Evolutionary conservation across 2,329 filamentous ascomycete species (phyloP).

Genomic region (Taxawa tesnikishii): DNA sequence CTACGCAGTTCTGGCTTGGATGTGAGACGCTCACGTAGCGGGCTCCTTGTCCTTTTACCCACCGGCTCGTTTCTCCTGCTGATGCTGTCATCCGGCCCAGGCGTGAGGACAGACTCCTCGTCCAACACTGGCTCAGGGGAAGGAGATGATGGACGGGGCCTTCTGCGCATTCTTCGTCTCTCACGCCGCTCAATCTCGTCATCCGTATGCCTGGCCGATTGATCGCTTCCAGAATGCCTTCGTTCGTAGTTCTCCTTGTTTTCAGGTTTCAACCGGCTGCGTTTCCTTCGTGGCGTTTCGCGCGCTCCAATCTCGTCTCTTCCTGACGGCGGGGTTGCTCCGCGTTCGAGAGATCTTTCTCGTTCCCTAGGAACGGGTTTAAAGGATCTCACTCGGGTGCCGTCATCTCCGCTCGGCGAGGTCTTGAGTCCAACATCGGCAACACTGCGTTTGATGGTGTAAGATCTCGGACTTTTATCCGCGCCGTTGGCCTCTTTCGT

Average conservation of each 20-base stretch:
- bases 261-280: neutral
- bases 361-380: neutral
- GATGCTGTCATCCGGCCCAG: slow-evolving; percentile 9
- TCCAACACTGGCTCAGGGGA: slow-evolving; percentile 6
- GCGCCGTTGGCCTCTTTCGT: no score
- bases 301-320: neutral
- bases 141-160: slow-evolving; percentile 3
- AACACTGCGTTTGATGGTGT: slow-evolving; percentile 9
- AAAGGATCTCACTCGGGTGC: slow-evolving; percentile 3
- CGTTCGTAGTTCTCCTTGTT: neutral
- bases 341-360: neutral
- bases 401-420: slow-evolving; percentile 8
- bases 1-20: slow-evolving; percentile 23
- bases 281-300: neutral
- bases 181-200: neutral
- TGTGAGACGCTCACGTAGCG: neutral
- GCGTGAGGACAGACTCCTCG: slow-evolving; percentile 4
- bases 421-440: slow-evolving; percentile 6
- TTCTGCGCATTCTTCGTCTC: neutral
- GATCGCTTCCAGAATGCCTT: neutral
- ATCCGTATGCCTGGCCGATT: neutral
- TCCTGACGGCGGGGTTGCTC: no score
- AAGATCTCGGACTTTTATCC: no score
- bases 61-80: slow-evolving; percentile 6
- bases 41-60: neutral